Percentiles rank a stretch among this genome's conserved stretches.
These are phyloP conservation scores for Cryphonectria parasitica DNA, from an alignment of 2,329 filamentous ascomycete genomes.

Conservation along the genomic window DNA sequence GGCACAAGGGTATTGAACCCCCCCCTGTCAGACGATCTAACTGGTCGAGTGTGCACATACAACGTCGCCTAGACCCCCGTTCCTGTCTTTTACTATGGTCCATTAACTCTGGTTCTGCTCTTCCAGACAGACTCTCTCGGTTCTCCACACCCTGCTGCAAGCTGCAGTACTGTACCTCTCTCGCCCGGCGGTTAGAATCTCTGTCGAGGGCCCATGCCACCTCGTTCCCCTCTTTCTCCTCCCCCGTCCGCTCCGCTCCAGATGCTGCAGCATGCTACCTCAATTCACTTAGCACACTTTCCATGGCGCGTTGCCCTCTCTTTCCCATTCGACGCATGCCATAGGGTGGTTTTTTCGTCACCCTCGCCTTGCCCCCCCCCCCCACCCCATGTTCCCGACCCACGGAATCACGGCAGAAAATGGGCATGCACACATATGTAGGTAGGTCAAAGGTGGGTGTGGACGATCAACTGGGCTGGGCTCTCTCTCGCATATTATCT, in stretches of 20 bases:
- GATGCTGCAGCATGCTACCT: conserved; percentile 3
- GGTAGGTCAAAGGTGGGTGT: conserved; percentile 17
- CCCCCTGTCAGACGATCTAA: conserved; percentile 11
- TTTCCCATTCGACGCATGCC: neutral
- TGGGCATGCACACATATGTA: neutral
- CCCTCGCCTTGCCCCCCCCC: neutral
- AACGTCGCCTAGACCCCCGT: too few relatives aligned
- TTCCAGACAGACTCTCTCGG: too few relatives aligned
- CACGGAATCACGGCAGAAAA: conserved; percentile 1
- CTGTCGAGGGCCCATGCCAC: neutral
- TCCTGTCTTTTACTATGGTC: neutral
- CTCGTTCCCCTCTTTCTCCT: neutral
- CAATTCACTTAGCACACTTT: neutral
- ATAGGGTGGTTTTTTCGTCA: neutral
- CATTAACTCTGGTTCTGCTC: too few relatives aligned
- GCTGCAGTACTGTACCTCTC: neutral
- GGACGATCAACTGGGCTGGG: neutral
- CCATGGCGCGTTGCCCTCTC: neutral
- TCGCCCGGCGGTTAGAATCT: neutral
- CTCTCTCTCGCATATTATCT: conserved; percentile 26
- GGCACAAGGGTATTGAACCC: conserved; percentile 13
- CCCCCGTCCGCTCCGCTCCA: neutral
- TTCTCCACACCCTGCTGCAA: neutral
- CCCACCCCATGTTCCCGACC: conserved; percentile 1
- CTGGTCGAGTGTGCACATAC: conserved; percentile 9